phyloP scores from a whole-genome alignment of 1,139 yeast genomes.

The Wickerhamomyces sp. region DNA sequence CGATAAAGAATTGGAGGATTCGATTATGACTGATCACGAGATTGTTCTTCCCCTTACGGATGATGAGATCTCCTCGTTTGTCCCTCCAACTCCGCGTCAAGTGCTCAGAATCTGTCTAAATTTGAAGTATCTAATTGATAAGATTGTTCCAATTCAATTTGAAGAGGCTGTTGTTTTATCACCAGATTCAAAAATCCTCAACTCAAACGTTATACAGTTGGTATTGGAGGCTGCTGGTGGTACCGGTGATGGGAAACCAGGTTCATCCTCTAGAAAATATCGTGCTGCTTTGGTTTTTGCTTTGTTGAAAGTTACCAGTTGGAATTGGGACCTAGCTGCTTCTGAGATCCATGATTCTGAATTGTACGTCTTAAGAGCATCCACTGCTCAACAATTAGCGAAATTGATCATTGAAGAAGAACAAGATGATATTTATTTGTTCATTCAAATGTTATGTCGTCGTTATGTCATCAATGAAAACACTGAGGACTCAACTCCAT shows the following conservation, averaged over 20 bases:
- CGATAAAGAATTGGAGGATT: no score
- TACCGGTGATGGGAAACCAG: slow-evolving; percentile 51
- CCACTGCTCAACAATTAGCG: slow-evolving; percentile 71
- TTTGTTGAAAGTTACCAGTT: slow-evolving; percentile 65
- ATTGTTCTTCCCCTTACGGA: slow-evolving; percentile 19
- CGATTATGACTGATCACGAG: neutral
- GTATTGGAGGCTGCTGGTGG: slow-evolving; percentile 82
- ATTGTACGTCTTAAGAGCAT: slow-evolving; percentile 53
- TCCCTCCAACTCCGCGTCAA: slow-evolving; percentile 62
- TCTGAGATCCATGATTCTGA: slow-evolving; percentile 66
- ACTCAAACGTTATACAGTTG: slow-evolving; percentile 51
- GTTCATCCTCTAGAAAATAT: slow-evolving; percentile 56
- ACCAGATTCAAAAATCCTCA: slow-evolving; percentile 60
- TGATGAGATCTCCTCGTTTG: slow-evolving; percentile 16
- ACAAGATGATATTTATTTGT: slow-evolving; percentile 55
- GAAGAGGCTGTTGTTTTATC: slow-evolving; percentile 44
- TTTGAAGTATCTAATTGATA: slow-evolving; percentile 67
- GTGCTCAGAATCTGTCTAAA: slow-evolving; percentile 68
- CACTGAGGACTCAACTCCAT: slow-evolving; percentile 57
- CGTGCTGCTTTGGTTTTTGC: slow-evolving; percentile 66
- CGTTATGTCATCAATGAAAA: slow-evolving; percentile 63
- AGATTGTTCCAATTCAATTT: slow-evolving; percentile 60
- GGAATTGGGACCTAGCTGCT: slow-evolving; percentile 65
- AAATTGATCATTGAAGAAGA: slow-evolving; percentile 61
- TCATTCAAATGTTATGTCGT: slow-evolving; percentile 74